Evolutionary conservation across 441 rosid species (phyloP), one percentile per base, ranked within the genome.

Genomic region (Manihot esculenta): DNA sequence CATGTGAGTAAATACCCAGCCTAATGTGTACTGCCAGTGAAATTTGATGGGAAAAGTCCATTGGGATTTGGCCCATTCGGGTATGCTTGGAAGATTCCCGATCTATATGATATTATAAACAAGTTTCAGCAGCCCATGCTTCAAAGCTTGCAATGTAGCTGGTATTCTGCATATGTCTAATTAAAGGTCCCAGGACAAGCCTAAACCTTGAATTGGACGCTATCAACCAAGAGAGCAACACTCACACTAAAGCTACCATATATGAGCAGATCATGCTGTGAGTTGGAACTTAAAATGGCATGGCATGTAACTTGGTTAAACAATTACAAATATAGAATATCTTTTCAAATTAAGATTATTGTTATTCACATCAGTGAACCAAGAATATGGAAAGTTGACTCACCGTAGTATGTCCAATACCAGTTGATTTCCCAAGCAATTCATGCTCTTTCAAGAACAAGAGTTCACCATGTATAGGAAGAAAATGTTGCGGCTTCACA

Each of bases 371-470:
- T 49, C 41, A 20, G 15, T 38, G 33, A 72, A 53, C 30, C 20
- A 26, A 7, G 18, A 33, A 20, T 41, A 60, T 10, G n/a, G 23
- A 50, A 41, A 49, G 41, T 15, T 59, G 56, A 86, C 96, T 87
- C 77, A 94, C 99, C 45, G 99, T 84, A 71, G 94, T 86, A 79
- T 94, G 99, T 15, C 82, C 89, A 83, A 94, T 84, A 69, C 99
- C 99, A 76, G 96, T 90, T 60, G 98, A 85, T 72, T 83, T 92
- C 57, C 98, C 99, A 48, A 94, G 97, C 77, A 87, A 77, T 81
- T 94, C 99, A 79, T 94, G 99, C 85, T 94, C 99, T 84, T 90
- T 92, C 74, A 94, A 81, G 82, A 94, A 94, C 89, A 94, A 75
- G 38, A 94, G 98, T 83, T 94, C 99, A 79, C 99, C 99, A 79